Evolutionary conservation across 177 flowering plant genomes (phyloP).

Genomic region (Vitis hybrid): DNA sequence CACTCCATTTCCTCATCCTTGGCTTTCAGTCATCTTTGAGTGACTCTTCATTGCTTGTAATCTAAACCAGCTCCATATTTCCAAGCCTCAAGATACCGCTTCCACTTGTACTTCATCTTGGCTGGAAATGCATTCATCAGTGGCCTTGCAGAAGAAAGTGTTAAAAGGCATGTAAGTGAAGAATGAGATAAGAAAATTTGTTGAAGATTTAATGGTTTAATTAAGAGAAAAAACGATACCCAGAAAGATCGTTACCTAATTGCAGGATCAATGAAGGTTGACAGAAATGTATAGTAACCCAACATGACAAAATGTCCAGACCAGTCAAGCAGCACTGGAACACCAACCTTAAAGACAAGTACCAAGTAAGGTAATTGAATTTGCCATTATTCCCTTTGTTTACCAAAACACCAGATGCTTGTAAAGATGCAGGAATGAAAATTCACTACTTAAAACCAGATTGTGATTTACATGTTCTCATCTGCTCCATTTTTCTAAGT

Average conservation of each 20-base stretch:
- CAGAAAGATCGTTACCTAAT: conserved; percentile 49
- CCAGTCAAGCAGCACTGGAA: conserved; percentile 87
- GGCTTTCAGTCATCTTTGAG: neutral
- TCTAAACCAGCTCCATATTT: conserved; percentile 94
- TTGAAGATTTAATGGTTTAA: neutral
- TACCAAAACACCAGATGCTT: neutral
- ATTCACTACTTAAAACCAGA: neutral
- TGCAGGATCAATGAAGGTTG: conserved; percentile 68
- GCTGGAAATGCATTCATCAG: conserved; percentile 49
- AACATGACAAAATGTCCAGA: conserved; percentile 81
- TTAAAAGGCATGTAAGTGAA: neutral
- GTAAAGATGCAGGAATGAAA: neutral
- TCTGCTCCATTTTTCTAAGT: no score
- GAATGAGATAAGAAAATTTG: neutral
- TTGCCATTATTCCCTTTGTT: neutral
- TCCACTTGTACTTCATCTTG: conserved; percentile 62
- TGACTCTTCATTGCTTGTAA: conserved; percentile 41
- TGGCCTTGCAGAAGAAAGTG: conserved; percentile 46
- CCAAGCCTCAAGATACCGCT: conserved; percentile 78
- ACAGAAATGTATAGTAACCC: conserved; percentile 81
- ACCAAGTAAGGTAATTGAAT: neutral
- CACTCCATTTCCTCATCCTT: neutral
- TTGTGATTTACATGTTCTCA: no score
- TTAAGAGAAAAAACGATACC: neutral
- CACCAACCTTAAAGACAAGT: conserved; percentile 62